These are phyloP conservation scores for Rubia balearica DNA, from an alignment of 305 asterid species.

Conservation along the genomic window DNA sequence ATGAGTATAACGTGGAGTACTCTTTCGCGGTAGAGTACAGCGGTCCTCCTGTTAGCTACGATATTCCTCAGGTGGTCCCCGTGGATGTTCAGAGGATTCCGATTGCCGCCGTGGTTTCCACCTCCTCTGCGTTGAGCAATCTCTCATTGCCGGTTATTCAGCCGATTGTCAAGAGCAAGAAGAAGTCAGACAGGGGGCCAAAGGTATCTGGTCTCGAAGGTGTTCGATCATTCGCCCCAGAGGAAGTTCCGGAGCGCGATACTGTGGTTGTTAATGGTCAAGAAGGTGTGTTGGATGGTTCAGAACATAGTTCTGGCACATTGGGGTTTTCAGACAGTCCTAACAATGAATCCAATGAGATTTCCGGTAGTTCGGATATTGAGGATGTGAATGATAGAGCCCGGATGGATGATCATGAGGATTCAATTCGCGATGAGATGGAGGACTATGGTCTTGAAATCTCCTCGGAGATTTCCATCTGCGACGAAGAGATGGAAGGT, in stretches of 20 bases:
- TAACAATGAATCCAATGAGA: slow-evolving; percentile 34
- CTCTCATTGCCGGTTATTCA: slow-evolving; percentile 56
- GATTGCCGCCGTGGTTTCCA: slow-evolving; percentile 45
- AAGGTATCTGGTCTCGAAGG: slow-evolving; percentile 20
- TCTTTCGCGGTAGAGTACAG: slow-evolving; percentile 75
- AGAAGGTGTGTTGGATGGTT: slow-evolving; percentile 9
- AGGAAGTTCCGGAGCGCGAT: slow-evolving; percentile 21
- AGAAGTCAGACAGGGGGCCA: slow-evolving; percentile 20
- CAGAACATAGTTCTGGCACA: slow-evolving; percentile 42
- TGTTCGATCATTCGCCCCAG: slow-evolving; percentile 13
- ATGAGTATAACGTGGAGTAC: slow-evolving; percentile 55
- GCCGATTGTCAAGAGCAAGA: slow-evolving; percentile 46
- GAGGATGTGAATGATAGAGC: slow-evolving; percentile 40
- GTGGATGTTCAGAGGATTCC: slow-evolving; percentile 64
- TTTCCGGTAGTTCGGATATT: slow-evolving; percentile 57
- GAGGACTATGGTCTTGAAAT: slow-evolving; percentile 20
- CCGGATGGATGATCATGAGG: slow-evolving; percentile 19
- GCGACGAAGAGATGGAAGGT: slow-evolving; percentile 23
- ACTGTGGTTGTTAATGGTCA: slow-evolving; percentile 14
- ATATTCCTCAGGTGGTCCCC: slow-evolving; percentile 71
- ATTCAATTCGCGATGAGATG: slow-evolving; percentile 22
- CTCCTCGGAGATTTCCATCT: slow-evolving; percentile 15
- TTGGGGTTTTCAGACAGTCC: slow-evolving; percentile 52
- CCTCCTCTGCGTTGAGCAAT: slow-evolving; percentile 25
- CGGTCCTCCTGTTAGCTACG: slow-evolving; percentile 71